Conservation (phyloP, 306 rosid genomes). For the Fagus crenata region DNA sequence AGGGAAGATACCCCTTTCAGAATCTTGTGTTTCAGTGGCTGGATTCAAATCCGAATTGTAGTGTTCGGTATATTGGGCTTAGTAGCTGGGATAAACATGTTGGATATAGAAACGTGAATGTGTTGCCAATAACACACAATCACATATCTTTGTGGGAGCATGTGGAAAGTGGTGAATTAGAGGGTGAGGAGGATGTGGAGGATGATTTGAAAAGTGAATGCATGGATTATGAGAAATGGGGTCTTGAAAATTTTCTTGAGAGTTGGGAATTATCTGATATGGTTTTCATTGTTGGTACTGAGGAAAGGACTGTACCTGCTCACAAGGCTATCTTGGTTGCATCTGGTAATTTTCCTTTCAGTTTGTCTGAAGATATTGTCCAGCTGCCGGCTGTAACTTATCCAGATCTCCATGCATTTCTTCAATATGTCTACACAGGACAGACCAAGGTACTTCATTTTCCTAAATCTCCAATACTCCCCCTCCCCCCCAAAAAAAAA, state of each 20-base stretch:
- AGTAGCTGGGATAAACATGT: constrained; percentile 99
- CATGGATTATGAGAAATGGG: constrained; percentile 72
- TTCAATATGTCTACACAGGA: constrained; percentile 84
- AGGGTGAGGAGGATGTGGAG: constrained; percentile 46
- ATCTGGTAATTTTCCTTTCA: constrained; percentile 62
- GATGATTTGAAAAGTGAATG: constrained; percentile 42
- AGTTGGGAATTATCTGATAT: constrained; percentile 83
- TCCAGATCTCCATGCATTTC: constrained; percentile 66
- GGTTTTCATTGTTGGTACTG: constrained; percentile 56
- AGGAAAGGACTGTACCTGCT: constrained; percentile 79
- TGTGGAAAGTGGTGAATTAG: constrained; percentile 52
- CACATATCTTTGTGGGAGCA: constrained; percentile 60
- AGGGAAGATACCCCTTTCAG: constrained; percentile 83
- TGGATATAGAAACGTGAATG: constrained; percentile 77
- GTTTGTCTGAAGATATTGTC: constrained; percentile 52
- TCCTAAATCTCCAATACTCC: background rate
- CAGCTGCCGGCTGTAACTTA: constrained; percentile 51
- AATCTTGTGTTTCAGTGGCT: constrained; percentile 87
- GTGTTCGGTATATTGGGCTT: constrained; percentile 83
- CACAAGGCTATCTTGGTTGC: constrained; percentile 77
- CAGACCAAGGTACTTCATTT: constrained; percentile 57
- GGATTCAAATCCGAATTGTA: constrained; percentile 71
- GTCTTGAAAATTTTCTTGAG: constrained; percentile 68
- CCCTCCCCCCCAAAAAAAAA: too few species aligned
- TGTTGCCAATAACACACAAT: constrained; percentile 60